A percentile compares a stretch with the other conserved stretches of the same genome.
These are phyloP conservation scores for Opeltia flavorubescens DNA, from an alignment of 495 filamentous ascomycete genomes.

Conservation along the genomic window DNA sequence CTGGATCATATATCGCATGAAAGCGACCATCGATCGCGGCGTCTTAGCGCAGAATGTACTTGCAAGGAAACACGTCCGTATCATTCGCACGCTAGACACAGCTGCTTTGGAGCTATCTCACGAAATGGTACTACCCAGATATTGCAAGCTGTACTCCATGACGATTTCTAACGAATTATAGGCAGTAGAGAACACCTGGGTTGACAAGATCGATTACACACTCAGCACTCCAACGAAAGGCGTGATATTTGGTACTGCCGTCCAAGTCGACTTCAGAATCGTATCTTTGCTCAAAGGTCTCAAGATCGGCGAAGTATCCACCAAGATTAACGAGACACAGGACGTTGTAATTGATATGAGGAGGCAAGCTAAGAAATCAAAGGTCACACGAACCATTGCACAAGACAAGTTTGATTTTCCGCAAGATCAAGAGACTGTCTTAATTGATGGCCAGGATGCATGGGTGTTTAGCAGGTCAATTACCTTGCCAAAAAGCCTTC, in stretches of 20 bases:
- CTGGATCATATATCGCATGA: slow-evolving; percentile 75
- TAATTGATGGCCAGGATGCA: slow-evolving; percentile 63
- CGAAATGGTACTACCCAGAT: slow-evolving; percentile 77
- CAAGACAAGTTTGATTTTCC: slow-evolving; percentile 47
- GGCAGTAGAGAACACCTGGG: slow-evolving; percentile 88
- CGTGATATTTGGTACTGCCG: slow-evolving; percentile 72
- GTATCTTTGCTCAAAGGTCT: slow-evolving; percentile 79
- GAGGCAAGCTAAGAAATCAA: background rate
- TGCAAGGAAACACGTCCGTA: slow-evolving; percentile 64
- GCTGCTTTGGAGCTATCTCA: slow-evolving; percentile 72
- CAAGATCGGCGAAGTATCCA: slow-evolving; percentile 58
- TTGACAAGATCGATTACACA: slow-evolving; percentile 85
- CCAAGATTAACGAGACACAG: slow-evolving; percentile 64
- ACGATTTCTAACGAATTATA: slow-evolving; percentile 17
- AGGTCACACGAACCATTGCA: slow-evolving; percentile 38
- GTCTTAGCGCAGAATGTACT: slow-evolving; percentile 69
- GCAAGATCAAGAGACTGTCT: slow-evolving; percentile 44
- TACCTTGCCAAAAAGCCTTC: slow-evolving; percentile 61
- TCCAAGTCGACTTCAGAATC: slow-evolving; percentile 67
- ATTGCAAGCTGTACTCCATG: too few species aligned
- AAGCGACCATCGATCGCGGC: slow-evolving; percentile 69
- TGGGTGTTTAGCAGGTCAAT: slow-evolving; percentile 58
- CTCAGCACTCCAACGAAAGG: slow-evolving; percentile 82
- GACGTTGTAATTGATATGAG: slow-evolving; percentile 29
- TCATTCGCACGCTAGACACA: slow-evolving; percentile 74